Conservation (phyloP, 805 yeast genomes). For the Candida hungchunana region DNA sequence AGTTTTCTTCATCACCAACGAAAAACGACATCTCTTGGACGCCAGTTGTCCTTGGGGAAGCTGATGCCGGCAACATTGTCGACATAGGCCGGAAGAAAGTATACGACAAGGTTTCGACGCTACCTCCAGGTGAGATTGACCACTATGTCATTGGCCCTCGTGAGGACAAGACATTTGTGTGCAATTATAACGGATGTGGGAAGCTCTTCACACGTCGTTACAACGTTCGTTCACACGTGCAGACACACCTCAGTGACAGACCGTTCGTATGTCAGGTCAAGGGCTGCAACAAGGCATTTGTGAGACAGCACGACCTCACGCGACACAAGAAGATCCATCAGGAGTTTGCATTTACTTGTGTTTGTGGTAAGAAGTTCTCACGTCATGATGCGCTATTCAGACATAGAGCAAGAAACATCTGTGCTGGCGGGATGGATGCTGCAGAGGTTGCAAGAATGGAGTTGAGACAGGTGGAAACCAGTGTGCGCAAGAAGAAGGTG, state of each 20-base stretch:
- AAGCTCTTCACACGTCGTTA: conserved; percentile 84
- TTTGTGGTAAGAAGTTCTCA: conserved; percentile 92
- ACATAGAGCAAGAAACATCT: conserved; percentile 75
- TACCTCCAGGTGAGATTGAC: conserved; percentile 90
- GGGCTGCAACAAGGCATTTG: conserved; percentile 80
- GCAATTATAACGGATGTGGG: conserved; percentile 74
- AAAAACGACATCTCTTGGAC: conserved; percentile 22
- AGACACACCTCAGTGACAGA: conserved; percentile 91
- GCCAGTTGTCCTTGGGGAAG: conserved; percentile 22
- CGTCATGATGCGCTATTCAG: conserved; percentile 84
- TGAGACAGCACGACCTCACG: conserved; percentile 89
- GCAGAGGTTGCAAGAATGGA: conserved; percentile 10
- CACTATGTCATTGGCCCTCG: conserved; percentile 79
- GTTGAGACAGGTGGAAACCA: conserved; percentile 11
- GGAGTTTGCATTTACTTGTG: conserved; percentile 68
- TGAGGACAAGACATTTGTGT: conserved; percentile 62
- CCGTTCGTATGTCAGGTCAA: conserved; percentile 72
- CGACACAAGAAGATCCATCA: conserved; percentile 87
- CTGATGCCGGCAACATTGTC: conserved; percentile 2
- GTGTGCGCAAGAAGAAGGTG: conserved; percentile 13
- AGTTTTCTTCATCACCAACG: conserved; percentile 20
- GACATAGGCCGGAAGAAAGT: conserved; percentile 20
- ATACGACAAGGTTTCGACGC: conserved; percentile 43
- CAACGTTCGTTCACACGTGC: conserved; percentile 92
- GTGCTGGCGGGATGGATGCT: conserved; percentile 60